phyloP scores from a whole-genome alignment of 345 rosid genomes.

The Eucalyptus microcorys region DNA sequence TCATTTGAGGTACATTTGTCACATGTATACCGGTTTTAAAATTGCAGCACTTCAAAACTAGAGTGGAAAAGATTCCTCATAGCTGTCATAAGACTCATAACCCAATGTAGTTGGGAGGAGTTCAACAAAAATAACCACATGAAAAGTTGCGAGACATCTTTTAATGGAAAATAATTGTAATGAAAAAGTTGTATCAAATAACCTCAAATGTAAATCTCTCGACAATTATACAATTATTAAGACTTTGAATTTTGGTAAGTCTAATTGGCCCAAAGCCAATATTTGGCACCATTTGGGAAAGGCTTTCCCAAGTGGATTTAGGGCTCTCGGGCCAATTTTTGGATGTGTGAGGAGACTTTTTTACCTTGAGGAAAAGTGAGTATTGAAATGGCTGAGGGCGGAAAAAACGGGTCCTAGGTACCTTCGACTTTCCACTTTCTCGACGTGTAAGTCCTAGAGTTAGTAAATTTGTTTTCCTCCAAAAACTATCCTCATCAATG shows the following conservation, averaged over 20 bases:
- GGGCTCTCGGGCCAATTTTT: too few relatives aligned
- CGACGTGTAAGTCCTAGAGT: too few relatives aligned
- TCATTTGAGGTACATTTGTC: too few relatives aligned
- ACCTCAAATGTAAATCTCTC: neutral
- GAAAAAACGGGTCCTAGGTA: too few relatives aligned
- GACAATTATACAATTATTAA: neutral
- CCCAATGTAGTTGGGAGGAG: neutral
- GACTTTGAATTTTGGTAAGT: neutral
- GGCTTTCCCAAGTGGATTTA: neutral
- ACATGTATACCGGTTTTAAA: too few relatives aligned
- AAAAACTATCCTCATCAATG: too few relatives aligned
- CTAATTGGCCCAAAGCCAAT: neutral
- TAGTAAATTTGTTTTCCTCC: too few relatives aligned
- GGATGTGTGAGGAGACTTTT: too few relatives aligned
- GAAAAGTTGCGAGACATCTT: neutral
- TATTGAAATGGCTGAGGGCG: too few relatives aligned
- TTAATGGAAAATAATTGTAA: too few relatives aligned
- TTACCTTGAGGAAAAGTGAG: neutral
- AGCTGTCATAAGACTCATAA: neutral
- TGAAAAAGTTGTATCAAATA: neutral
- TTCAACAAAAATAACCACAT: neutral
- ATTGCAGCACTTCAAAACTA: neutral
- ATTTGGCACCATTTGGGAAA: neutral
- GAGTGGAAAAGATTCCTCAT: neutral
- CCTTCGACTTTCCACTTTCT: too few relatives aligned